phyloP scores from a whole-genome alignment of 2,329 filamentous ascomycete genomes.

The Exophiala lecanii-corni region DNA sequence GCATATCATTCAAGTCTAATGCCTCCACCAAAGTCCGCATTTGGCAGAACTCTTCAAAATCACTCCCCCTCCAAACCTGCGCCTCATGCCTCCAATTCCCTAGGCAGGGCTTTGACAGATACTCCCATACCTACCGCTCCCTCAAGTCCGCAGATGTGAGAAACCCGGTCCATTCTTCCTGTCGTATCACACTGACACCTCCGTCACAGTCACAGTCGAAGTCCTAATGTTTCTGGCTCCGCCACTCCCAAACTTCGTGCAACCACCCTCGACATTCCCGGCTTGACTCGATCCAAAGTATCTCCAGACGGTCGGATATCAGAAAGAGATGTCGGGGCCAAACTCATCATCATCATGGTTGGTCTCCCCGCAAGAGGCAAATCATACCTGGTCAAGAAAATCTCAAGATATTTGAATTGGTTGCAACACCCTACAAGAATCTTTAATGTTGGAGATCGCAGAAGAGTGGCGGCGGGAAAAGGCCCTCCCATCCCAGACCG shows the following conservation, averaged over 20 bases:
- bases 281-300: conserved; percentile 89
- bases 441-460: conserved; percentile 93
- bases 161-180: background rate
- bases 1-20: conserved; percentile 22
- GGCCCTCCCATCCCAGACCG: conserved; percentile 32
- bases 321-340: conserved; percentile 88
- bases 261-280: conserved; percentile 93
- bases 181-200: background rate
- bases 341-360: conserved; percentile 98
- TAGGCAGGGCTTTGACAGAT: conserved; percentile 55
- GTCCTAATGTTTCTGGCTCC: conserved; percentile 68
- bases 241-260: conserved; percentile 79
- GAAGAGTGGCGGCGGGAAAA: conserved; percentile 70
- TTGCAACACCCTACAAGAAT: conserved; percentile 92
- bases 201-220: conserved; percentile 40
- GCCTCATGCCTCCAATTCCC: conserved; percentile 34
- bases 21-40: conserved; percentile 21
- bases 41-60: conserved; percentile 16
- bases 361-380: conserved; percentile 92
- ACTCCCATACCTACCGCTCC: conserved; percentile 61
- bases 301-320: conserved; percentile 95
- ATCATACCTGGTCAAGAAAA: conserved; percentile 98
- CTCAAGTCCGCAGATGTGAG: conserved; percentile 58
- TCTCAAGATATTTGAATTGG: conserved; percentile 93
- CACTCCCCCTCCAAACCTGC: conserved; percentile 8